phyloP scores from a whole-genome alignment of 2,329 filamentous ascomycete species.

The Diaporthe humulicola region DNA sequence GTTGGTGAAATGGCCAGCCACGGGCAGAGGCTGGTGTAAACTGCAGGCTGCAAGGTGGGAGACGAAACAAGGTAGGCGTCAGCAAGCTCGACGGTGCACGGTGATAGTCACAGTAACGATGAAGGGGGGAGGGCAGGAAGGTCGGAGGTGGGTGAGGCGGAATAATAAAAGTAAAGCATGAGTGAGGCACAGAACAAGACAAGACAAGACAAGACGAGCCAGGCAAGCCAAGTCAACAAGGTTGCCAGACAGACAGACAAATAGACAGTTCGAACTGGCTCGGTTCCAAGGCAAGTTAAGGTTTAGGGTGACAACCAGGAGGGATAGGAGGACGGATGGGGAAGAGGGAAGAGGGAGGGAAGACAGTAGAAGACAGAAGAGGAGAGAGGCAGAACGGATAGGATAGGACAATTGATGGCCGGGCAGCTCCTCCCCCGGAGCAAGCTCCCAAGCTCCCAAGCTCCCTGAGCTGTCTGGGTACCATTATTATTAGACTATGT shows the following conservation, averaged over 20 bases:
- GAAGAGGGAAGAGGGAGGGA: background rate
- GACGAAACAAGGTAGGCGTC: background rate
- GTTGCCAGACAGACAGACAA: constrained; percentile 8
- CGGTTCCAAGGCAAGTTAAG: constrained; percentile 8
- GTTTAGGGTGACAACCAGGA: constrained; percentile 19
- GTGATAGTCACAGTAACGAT: background rate
- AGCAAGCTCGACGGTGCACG: background rate
- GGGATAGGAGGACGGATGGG: background rate
- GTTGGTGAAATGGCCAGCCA: background rate
- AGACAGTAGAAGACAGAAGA: background rate
- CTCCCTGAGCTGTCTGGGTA: background rate
- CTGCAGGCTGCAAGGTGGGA: background rate
- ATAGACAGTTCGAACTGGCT: background rate
- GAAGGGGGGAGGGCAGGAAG: background rate
- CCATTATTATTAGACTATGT: background rate
- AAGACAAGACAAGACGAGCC: background rate
- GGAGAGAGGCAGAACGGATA: constrained; percentile 4
- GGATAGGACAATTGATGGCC: constrained; percentile 11
- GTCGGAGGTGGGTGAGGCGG: background rate
- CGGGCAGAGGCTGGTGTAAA: background rate
- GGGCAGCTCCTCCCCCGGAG: constrained; percentile 12
- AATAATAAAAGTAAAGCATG: background rate
- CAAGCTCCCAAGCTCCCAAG: constrained; percentile 17
- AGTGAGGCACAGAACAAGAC: background rate
- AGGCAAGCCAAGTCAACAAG: background rate